Base-by-base conservation (phyloP, 371 early-diverging fungal species). In the Rhizomucor miehei region DNA sequence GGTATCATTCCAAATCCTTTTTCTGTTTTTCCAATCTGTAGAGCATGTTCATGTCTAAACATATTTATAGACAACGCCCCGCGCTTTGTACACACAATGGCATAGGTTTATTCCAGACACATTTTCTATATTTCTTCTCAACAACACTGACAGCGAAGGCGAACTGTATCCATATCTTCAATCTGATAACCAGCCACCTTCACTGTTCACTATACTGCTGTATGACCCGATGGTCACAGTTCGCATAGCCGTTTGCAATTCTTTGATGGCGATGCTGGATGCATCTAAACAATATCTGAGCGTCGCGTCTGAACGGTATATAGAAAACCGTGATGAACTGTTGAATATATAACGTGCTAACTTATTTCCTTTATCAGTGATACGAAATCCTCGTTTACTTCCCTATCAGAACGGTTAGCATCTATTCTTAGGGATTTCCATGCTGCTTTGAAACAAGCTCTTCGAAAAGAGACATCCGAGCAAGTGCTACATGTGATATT, bases 211-310 rank as follows among this genome's bases (percentile, higher is more conserved):
- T 6, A 51, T 82, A 12, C 59, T 71, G 45, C 43, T 75, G 29
- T 77, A 62, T 58, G 75, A 81, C 40, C 73, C 79, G 1, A 57
- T 55, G 0, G 50, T 54, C 0, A 73, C 70, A 14, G 80, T 85
- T 6, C 72, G 83, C n/a, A 54, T 71, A 12, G 77, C 81, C 10
- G 87, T 80, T 11, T 78, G 78, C 44, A 70, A 74, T 40, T 71
- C 74, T 0, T 48, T 88, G 9, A 66, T 68, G n/a, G 60, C 83
- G 6, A 77, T 88, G 56, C 52, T 86, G 3, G 76, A 81, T 57
- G 81, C 78, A 6, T 78, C 85, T 3, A 80, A 79, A 25, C 75
- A 78, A 40, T 88, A 85, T 52, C 56, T 88, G 5, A 69, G 80
- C 24, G 65, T 84, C 29, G 88, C 88, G 1, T 75, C 75, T 40